A percentile compares a stretch with the other conserved stretches of the same genome.
Evolutionary conservation across 2,329 filamentous ascomycete genomes (phyloP).

Genomic region (Monosporascus sp.): DNA sequence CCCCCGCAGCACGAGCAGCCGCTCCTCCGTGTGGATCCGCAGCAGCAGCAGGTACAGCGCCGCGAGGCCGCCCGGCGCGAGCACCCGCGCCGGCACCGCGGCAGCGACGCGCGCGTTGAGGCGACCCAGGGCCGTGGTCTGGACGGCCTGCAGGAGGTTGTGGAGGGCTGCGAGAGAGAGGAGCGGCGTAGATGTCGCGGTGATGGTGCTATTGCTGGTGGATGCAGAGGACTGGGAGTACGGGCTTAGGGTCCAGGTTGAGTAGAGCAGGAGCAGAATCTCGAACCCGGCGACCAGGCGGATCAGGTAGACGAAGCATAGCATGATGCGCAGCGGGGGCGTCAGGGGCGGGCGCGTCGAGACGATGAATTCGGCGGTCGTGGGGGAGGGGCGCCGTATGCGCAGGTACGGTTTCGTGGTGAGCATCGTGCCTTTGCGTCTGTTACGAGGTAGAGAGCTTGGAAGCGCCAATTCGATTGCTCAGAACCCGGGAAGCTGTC

Average conservation of each 20-base stretch:
- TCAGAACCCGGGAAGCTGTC: too few relatives aligned
- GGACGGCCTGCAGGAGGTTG: slow-evolving; percentile 11
- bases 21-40: slow-evolving; percentile 63
- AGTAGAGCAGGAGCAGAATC: slow-evolving; percentile 45
- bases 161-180: slow-evolving; percentile 18
- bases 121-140: slow-evolving; percentile 23
- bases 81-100: slow-evolving; percentile 33
- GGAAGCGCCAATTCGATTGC: too few relatives aligned
- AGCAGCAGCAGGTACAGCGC: slow-evolving; percentile 40
- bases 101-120: slow-evolving; percentile 27
- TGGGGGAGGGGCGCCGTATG: slow-evolving; percentile 69
- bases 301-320: slow-evolving; percentile 37
- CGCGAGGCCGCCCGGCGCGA: slow-evolving; percentile 31
- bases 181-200: slow-evolving; percentile 6
- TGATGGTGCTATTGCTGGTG: slow-evolving; percentile 1
- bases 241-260: slow-evolving; percentile 34
- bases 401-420: slow-evolving; percentile 55
- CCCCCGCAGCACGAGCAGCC: slow-evolving; percentile 79
- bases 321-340: slow-evolving; percentile 40
- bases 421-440: slow-evolving; percentile 45
- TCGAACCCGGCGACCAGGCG: slow-evolving; percentile 37
- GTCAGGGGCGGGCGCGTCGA: slow-evolving; percentile 65
- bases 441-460: not conserved
- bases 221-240: slow-evolving; percentile 17
- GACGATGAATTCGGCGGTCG: slow-evolving; percentile 88